Percentiles rank a stretch among this genome's conserved stretches.
Conservation (phyloP, 176 grass and related monocot species). For the Rhynchospora breviuscula region DNA sequence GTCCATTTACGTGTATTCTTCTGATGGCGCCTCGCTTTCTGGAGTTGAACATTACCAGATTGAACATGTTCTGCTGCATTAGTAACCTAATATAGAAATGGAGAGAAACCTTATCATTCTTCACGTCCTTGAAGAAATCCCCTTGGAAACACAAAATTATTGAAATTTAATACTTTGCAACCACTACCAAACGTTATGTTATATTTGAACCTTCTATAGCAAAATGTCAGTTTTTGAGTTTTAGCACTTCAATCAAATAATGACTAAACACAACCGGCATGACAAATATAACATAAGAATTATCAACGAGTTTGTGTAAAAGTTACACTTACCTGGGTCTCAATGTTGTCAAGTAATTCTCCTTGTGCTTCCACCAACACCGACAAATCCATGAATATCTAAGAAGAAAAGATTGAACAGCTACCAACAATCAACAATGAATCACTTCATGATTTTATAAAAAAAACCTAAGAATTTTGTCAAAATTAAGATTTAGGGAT, state of each 20-base stretch:
- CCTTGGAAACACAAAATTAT: neutral
- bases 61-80: constrained; percentile 46
- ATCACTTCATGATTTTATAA: neutral
- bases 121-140: neutral
- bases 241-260: neutral
- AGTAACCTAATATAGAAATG: constrained; percentile 44
- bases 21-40: constrained; percentile 48
- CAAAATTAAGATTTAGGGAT: neutral
- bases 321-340: constrained; percentile 41
- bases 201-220: neutral
- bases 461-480: neutral
- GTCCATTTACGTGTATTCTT: constrained; percentile 74
- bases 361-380: constrained; percentile 73
- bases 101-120: constrained; percentile 9
- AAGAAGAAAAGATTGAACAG: neutral
- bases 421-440: neutral
- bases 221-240: neutral
- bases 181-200: neutral
- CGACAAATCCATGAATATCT: constrained; percentile 77
- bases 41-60: constrained; percentile 37
- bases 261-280: neutral
- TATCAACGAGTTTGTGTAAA: neutral
- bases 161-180: neutral
- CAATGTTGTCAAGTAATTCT: constrained; percentile 66
- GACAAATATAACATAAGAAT: too few species aligned